A percentile compares a stretch with the other conserved stretches of the same genome.
These are phyloP conservation scores for Chrysanthemum lavandulifolium DNA, from an alignment of 129 eudicot genomes.

Conservation along the genomic window DNA sequence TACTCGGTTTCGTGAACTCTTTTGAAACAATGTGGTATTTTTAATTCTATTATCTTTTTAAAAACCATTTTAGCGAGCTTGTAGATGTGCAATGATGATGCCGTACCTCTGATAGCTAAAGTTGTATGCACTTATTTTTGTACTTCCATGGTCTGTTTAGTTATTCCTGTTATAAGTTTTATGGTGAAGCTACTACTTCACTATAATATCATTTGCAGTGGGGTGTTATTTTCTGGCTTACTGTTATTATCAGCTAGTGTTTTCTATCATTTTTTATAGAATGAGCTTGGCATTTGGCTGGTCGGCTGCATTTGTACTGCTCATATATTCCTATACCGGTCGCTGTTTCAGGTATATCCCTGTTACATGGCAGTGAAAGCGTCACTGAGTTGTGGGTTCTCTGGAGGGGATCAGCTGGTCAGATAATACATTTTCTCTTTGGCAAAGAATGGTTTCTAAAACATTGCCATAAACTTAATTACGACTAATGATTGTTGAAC, in stretches of 20 bases:
- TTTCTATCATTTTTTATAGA: slow-evolving; percentile 24
- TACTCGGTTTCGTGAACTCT: slow-evolving; percentile 43
- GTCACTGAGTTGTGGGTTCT: neutral
- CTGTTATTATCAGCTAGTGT: slow-evolving; percentile 11
- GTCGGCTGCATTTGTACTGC: slow-evolving; percentile 9
- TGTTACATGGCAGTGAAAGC: neutral
- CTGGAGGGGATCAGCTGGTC: neutral
- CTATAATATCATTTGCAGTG: slow-evolving; percentile 9
- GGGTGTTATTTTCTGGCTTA: neutral
- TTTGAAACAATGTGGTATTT: slow-evolving; percentile 57
- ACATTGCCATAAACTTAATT: no score
- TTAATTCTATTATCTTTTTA: slow-evolving; percentile 26
- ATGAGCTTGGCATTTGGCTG: slow-evolving; percentile 6
- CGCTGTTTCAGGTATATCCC: slow-evolving; percentile 26
- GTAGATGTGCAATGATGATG: slow-evolving; percentile 12
- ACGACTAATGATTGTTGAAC: no score
- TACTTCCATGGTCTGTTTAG: slow-evolving; percentile 2
- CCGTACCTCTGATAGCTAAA: slow-evolving; percentile 1
- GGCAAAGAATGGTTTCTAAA: no score
- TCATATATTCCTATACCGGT: slow-evolving; percentile 11
- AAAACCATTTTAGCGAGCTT: slow-evolving; percentile 36
- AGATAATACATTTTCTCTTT: neutral
- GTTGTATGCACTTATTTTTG: slow-evolving; percentile 14
- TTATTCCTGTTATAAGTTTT: neutral
- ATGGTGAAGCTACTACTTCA: neutral